Conservation (phyloP, 1,139 yeast species). For the Saccharomyces pastorianus region DNA sequence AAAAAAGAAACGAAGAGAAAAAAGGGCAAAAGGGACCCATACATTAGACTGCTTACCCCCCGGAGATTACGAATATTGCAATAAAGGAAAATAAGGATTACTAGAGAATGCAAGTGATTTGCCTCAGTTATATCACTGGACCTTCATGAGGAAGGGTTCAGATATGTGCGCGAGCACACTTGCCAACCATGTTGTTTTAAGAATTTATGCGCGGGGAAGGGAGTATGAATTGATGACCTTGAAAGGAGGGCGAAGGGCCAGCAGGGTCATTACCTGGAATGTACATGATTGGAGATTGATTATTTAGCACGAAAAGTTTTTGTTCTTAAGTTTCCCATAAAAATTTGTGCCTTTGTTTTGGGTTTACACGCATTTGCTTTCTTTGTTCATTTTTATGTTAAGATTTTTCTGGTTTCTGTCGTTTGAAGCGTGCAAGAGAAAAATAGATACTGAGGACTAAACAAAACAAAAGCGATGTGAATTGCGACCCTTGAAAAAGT, state of each 20-base stretch:
- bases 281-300: not conserved
- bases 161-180: not conserved
- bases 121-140: not conserved
- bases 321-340: not conserved
- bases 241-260: not conserved
- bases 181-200: not conserved
- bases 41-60: not conserved
- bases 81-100: not conserved
- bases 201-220: not conserved
- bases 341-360: not conserved
- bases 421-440: not conserved
- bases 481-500: not conserved
- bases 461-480: not conserved
- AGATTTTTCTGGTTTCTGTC: not conserved
- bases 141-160: not conserved
- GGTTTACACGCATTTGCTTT: not conserved
- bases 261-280: not conserved
- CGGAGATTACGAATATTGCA: not conserved
- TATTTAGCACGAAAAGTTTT: not conserved
- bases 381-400: not conserved
- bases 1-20: conserved; percentile 6
- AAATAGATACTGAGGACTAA: not conserved
- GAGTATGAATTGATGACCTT: not conserved
- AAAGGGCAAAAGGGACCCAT: not conserved
- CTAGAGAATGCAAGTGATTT: not conserved